phyloP scores from a whole-genome alignment of 208 protist genomes.

The Tritrichomonas musculus region DNA sequence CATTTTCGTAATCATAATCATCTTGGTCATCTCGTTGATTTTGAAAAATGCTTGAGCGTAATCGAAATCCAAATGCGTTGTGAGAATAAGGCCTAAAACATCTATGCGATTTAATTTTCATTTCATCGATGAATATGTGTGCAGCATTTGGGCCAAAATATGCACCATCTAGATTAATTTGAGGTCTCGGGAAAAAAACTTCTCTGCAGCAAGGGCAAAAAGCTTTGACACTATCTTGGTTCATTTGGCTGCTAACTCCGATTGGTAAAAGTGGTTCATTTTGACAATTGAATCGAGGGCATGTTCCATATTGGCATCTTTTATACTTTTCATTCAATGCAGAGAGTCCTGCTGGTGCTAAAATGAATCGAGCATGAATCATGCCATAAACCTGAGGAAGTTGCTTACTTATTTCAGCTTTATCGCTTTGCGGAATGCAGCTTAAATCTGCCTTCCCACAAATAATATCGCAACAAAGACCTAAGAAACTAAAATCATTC shows the following conservation, averaged over 20 bases:
- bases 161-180: not conserved
- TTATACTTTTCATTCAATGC: not conserved
- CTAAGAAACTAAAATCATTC: not conserved
- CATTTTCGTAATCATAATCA: too few relatives aligned
- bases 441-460: not conserved
- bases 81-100: not conserved
- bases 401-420: not conserved
- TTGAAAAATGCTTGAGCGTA: too few relatives aligned
- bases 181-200: not conserved
- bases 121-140: not conserved
- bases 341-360: not conserved
- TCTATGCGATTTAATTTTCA: not conserved
- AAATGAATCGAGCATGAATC: not conserved
- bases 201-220: slow-evolving; percentile 10
- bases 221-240: not conserved
- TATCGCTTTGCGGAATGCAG: not conserved
- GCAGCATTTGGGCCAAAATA: slow-evolving; percentile 7
- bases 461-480: not conserved
- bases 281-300: not conserved
- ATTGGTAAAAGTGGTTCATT: not conserved
- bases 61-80: not conserved
- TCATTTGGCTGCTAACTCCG: not conserved
- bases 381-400: not conserved
- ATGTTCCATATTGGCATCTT: not conserved
- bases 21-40: too few relatives aligned